Conservation (phyloP, 2,329 filamentous ascomycete species). For the Seiridium unicorne region DNA sequence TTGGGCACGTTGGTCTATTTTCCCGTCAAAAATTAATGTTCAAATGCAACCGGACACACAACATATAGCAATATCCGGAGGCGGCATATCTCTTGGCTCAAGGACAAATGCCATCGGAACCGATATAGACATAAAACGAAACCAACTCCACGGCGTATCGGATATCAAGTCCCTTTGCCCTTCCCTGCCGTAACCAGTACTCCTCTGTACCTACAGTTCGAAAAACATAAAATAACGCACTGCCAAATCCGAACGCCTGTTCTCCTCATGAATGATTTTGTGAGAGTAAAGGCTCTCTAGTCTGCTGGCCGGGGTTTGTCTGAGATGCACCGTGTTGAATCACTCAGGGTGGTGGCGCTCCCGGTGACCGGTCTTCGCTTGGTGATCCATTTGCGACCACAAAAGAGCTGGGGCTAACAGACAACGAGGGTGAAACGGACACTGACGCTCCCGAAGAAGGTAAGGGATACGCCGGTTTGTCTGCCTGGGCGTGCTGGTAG, state of each 20-base stretch:
- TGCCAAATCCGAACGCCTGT: neutral
- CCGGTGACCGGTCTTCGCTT: too few relatives aligned
- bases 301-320: neutral
- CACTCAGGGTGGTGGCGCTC: too few relatives aligned
- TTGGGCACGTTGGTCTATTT: neutral
- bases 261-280: neutral
- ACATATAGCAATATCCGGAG: neutral
- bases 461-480: neutral
- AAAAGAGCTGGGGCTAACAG: too few relatives aligned
- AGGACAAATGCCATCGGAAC: neutral
- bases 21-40: neutral
- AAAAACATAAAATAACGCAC: constrained; percentile 3
- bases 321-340: neutral
- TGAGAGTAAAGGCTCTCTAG: neutral
- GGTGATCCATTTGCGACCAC: too few relatives aligned
- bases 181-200: constrained; percentile 1
- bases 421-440: too few relatives aligned
- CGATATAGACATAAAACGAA: neutral
- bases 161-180: constrained; percentile 3
- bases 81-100: neutral
- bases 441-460: neutral
- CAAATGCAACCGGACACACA: neutral
- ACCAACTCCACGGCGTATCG: constrained; percentile 3
- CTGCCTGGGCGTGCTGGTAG: too few relatives aligned
- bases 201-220: neutral